Conservation (phyloP, 768 basidiomycete species). For the Coprinopsis strossmayeri region DNA sequence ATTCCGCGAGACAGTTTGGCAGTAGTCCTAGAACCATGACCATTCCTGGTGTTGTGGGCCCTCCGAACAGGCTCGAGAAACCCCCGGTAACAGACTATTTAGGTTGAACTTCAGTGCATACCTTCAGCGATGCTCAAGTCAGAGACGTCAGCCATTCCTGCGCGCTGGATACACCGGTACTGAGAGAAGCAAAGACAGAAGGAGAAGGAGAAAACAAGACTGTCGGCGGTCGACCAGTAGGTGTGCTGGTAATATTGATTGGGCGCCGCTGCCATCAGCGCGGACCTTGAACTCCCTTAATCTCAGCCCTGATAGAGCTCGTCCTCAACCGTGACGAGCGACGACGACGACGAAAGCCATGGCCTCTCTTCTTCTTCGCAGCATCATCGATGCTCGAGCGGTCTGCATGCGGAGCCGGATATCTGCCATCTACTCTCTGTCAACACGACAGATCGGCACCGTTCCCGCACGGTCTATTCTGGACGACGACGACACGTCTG, state of each 20-base stretch:
- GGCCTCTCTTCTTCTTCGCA: conserved; percentile 20
- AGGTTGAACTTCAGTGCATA: too few relatives aligned
- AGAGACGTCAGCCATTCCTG: conserved; percentile 70
- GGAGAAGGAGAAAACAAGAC: conserved; percentile 1
- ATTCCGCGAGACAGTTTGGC: neutral
- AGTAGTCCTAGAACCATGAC: conserved; percentile 6
- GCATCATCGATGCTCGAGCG: conserved; percentile 7
- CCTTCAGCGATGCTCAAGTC: conserved; percentile 71
- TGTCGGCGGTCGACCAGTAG: neutral
- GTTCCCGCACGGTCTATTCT: conserved; percentile 29
- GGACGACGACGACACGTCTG: conserved; percentile 36
- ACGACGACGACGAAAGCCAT: conserved; percentile 14
- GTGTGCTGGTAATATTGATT: conserved; percentile 1
- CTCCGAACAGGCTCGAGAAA: too few relatives aligned
- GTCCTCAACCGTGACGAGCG: conserved; percentile 3
- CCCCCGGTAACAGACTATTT: too few relatives aligned
- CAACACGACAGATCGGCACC: conserved; percentile 14
- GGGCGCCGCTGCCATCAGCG: neutral
- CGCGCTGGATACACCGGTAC: conserved; percentile 6
- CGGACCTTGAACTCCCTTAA: neutral
- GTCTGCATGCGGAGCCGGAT: neutral
- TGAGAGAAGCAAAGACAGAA: conserved; percentile 9
- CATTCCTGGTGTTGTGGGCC: too few relatives aligned
- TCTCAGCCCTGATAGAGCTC: neutral
- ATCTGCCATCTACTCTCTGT: conserved; percentile 3